Conservation (phyloP, 345 rosid genomes). For the Acer campestre region DNA sequence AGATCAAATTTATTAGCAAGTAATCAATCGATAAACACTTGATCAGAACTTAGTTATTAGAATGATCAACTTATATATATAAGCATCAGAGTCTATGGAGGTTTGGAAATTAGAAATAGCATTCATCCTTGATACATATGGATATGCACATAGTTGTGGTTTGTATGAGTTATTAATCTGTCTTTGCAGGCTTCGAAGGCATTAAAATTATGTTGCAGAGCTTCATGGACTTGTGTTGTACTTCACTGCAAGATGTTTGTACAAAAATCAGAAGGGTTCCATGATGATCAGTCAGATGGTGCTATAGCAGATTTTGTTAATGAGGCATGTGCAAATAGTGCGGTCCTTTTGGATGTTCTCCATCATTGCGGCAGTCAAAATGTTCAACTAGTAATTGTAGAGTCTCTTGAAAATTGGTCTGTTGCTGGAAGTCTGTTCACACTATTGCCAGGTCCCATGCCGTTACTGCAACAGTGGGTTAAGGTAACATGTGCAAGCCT, state of each 20-base stretch:
- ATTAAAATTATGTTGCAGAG: constrained; percentile 62
- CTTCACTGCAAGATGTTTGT: constrained; percentile 48
- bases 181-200: constrained; percentile 78
- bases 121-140: background rate
- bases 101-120: background rate
- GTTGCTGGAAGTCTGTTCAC: constrained; percentile 52
- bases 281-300: constrained; percentile 50
- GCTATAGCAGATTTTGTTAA: constrained; percentile 50
- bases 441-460: constrained; percentile 57
- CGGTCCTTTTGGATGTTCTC: constrained; percentile 75
- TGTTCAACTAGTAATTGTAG: constrained; percentile 39
- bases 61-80: background rate
- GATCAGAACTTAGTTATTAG: background rate
- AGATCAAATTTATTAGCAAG: background rate
- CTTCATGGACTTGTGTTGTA: constrained; percentile 72
- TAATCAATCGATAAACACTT: background rate
- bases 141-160: background rate
- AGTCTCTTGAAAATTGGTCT: constrained; percentile 70
- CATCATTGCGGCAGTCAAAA: constrained; percentile 52
- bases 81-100: background rate
- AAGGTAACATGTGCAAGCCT: constrained; percentile 57
- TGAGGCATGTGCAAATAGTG: constrained; percentile 62
- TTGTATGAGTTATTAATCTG: constrained; percentile 11
- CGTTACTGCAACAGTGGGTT: constrained; percentile 87
- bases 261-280: constrained; percentile 31